These are phyloP conservation scores for Pseudopithomyces maydicus DNA, from an alignment of 2,329 filamentous ascomycete species.

Conservation along the genomic window DNA sequence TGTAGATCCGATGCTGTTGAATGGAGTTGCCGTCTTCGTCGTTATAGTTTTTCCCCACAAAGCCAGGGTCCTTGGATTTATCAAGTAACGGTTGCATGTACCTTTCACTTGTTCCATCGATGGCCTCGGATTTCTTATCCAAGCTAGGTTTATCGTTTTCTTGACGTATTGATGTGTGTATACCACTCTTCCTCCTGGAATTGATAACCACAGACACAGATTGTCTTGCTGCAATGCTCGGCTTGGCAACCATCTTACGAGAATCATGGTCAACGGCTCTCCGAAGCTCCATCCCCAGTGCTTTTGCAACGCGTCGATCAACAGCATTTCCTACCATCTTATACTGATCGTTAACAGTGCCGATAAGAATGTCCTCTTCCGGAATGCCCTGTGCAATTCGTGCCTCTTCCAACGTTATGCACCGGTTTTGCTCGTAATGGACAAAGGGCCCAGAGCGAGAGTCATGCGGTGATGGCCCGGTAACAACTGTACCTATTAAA, in stretches of 20 bases:
- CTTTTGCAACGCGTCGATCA: constrained; percentile 68
- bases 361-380: constrained; percentile 73
- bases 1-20: not conserved
- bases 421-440: constrained; percentile 70
- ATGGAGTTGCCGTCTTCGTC: not conserved
- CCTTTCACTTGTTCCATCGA: no score
- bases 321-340: constrained; percentile 79
- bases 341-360: constrained; percentile 60
- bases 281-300: constrained; percentile 65
- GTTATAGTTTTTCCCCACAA: not conserved
- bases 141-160: no score
- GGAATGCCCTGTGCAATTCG: constrained; percentile 72
- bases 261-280: constrained; percentile 10
- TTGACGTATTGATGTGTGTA: no score
- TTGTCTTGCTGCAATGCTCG: not conserved
- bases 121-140: no score
- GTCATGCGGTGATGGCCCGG: constrained; percentile 57
- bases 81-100: no score
- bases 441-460: constrained; percentile 59
- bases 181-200: not conserved
- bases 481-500: constrained; percentile 69
- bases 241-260: not conserved
- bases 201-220: not conserved
- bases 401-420: constrained; percentile 69
- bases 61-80: not conserved